phyloP scores from a whole-genome alignment of 2,329 filamentous ascomycete genomes.

The Neonectria sp. region DNA sequence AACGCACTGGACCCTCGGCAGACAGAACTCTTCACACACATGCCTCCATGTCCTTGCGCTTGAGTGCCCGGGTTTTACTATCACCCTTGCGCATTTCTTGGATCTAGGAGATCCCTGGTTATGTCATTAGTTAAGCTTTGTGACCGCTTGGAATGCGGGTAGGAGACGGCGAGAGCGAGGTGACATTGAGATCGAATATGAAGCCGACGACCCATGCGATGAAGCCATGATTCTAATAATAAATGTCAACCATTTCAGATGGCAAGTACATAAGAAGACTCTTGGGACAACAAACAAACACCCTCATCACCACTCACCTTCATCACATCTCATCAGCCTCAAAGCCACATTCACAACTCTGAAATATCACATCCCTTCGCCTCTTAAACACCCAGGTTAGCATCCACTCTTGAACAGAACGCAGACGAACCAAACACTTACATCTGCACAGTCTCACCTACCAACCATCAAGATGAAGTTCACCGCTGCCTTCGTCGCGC shows the following conservation, averaged over 20 bases:
- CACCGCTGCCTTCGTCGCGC: conserved; percentile 54
- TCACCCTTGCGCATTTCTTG: background rate
- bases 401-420: background rate
- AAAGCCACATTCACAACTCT: background rate
- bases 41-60: background rate
- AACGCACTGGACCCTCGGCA: background rate
- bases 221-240: conserved; percentile 3
- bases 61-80: background rate
- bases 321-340: background rate
- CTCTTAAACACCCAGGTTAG: background rate
- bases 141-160: background rate
- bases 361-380: background rate
- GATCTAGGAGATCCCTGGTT: background rate
- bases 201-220: background rate
- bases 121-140: background rate
- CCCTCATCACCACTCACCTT: background rate
- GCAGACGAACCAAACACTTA: background rate
- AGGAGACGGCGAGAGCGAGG: background rate
- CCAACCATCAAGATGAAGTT: conserved; percentile 58
- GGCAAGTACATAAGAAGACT: background rate
- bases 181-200: background rate
- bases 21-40: background rate
- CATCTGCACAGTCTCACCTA: background rate
- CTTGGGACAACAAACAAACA: background rate
- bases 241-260: background rate